A percentile compares a stretch with the other conserved stretches of the same genome.
Conservation (phyloP, 2,329 filamentous ascomycete genomes). For the Pestalotiopsis sp. region DNA sequence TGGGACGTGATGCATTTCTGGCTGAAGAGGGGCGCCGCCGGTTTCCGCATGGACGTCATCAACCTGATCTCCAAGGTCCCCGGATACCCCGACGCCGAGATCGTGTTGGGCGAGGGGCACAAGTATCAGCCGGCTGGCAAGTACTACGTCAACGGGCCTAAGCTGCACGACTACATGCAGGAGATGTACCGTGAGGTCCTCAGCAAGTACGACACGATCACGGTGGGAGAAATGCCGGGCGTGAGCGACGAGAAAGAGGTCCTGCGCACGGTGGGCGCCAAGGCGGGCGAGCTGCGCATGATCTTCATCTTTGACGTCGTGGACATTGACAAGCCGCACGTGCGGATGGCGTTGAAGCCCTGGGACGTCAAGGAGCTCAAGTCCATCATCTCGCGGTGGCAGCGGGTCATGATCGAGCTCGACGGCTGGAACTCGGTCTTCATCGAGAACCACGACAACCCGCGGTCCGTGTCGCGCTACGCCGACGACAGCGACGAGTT, state of each 20-base stretch:
- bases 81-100: slow-evolving; percentile 58
- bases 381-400: slow-evolving; percentile 38
- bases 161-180: slow-evolving; percentile 66
- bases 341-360: slow-evolving; percentile 48
- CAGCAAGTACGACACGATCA: slow-evolving; percentile 64
- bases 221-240: slow-evolving; percentile 69
- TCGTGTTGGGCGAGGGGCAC: slow-evolving; percentile 45
- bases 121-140: slow-evolving; percentile 53
- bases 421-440: slow-evolving; percentile 66
- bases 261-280: slow-evolving; percentile 59
- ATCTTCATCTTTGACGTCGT: slow-evolving; percentile 70
- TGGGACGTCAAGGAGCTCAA: slow-evolving; percentile 42
- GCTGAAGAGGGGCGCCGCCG: slow-evolving; percentile 72
- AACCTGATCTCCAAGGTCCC: slow-evolving; percentile 71
- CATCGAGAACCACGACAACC: slow-evolving; percentile 67
- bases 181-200: slow-evolving; percentile 66
- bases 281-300: slow-evolving; percentile 66
- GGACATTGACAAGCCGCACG: slow-evolving; percentile 55
- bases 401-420: slow-evolving; percentile 47
- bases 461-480: slow-evolving; percentile 58
- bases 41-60: slow-evolving; percentile 76
- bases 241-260: slow-evolving; percentile 61
- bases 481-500: slow-evolving; percentile 49
- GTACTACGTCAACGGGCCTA: slow-evolving; percentile 69
- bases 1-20: slow-evolving; percentile 79